A percentile compares a stretch with the other conserved stretches of the same genome.
phyloP scores from a whole-genome alignment of 345 rosid species.

The Tarenaya hassleriana region DNA sequence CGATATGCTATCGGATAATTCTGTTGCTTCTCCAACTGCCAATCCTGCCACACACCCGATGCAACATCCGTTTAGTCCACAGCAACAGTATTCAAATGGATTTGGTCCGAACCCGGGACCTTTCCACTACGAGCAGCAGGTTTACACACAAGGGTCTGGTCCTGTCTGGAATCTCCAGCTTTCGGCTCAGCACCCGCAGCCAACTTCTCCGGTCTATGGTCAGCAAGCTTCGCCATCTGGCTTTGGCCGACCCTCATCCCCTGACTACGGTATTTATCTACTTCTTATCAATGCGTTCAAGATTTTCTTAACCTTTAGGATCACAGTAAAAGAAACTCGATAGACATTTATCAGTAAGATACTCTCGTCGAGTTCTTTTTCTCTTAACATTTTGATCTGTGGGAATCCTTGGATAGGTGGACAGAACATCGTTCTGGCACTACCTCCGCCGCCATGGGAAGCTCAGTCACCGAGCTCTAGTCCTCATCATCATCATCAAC shows the following conservation, averaged over 20 bases:
- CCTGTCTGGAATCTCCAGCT: slow-evolving; percentile 74
- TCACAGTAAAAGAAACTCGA: no score
- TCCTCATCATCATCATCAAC: slow-evolving; percentile 48
- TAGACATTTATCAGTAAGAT: no score
- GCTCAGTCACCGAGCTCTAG: slow-evolving; percentile 59
- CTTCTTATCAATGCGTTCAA: not conserved
- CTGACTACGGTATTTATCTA: slow-evolving; percentile 24
- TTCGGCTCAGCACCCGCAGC: slow-evolving; percentile 47
- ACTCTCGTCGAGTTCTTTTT: no score
- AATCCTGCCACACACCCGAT: slow-evolving; percentile 11
- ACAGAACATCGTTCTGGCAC: slow-evolving; percentile 35
- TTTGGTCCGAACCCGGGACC: slow-evolving; percentile 40
- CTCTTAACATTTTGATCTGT: no score
- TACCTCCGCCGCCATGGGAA: slow-evolving; percentile 98
- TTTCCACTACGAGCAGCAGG: slow-evolving; percentile 47
- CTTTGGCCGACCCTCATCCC: slow-evolving; percentile 28
- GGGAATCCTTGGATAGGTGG: slow-evolving; percentile 18
- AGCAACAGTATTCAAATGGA: slow-evolving; percentile 38
- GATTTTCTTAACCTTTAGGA: no score
- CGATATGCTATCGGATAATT: slow-evolving; percentile 70
- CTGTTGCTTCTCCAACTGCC: slow-evolving; percentile 29
- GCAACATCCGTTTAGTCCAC: slow-evolving; percentile 18
- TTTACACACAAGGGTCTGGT: slow-evolving; percentile 40
- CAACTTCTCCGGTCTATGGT: slow-evolving; percentile 69
- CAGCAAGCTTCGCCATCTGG: slow-evolving; percentile 28